A percentile compares a stretch with the other conserved stretches of the same genome.
These are phyloP conservation scores for Pseudozyma pruni DNA, from an alignment of 1,284 basidiomycete species.

Conservation along the genomic window DNA sequence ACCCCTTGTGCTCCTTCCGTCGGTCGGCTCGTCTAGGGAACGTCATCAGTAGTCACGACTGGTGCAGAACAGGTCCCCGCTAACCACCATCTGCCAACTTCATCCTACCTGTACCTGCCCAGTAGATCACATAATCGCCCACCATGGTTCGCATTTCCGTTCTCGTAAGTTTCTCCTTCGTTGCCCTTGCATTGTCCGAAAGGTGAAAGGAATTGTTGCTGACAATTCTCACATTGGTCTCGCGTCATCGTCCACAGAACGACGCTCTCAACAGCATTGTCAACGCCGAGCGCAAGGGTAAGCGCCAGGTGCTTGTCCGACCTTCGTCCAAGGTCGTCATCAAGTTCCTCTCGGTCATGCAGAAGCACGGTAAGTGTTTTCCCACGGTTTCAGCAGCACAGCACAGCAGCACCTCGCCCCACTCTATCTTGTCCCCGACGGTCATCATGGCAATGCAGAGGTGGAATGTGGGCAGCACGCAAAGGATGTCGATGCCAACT, in stretches of 20 bases:
- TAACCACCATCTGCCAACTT: constrained; percentile 22
- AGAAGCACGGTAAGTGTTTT: constrained; percentile 67
- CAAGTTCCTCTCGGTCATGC: constrained; percentile 68
- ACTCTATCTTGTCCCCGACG: too few species aligned
- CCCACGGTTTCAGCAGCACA: not conserved
- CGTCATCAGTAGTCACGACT: constrained; percentile 45
- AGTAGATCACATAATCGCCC: constrained; percentile 59
- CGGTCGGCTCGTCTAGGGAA: constrained; percentile 33
- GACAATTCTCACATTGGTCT: not conserved
- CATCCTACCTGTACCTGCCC: constrained; percentile 54
- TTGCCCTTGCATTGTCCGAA: too few species aligned
- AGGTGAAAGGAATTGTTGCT: too few species aligned
- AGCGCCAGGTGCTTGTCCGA: constrained; percentile 67
- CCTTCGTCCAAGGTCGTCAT: constrained; percentile 68
- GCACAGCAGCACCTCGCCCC: constrained; percentile 4
- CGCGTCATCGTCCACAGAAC: constrained; percentile 44
- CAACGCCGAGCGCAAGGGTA: constrained; percentile 68
- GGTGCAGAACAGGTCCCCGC: constrained; percentile 54
- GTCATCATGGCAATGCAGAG: not conserved
- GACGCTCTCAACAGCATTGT: constrained; percentile 68
- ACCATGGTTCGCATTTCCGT: constrained; percentile 67
- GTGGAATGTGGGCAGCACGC: too few species aligned
- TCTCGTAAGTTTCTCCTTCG: constrained; percentile 58
- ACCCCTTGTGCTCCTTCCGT: constrained; percentile 23
- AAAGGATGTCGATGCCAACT: too few species aligned